Percentiles rank a stretch among this genome's conserved stretches.
Evolutionary conservation across 2,329 filamentous ascomycete genomes (phyloP).

Genomic region (Hymenoscyphus linearis): DNA sequence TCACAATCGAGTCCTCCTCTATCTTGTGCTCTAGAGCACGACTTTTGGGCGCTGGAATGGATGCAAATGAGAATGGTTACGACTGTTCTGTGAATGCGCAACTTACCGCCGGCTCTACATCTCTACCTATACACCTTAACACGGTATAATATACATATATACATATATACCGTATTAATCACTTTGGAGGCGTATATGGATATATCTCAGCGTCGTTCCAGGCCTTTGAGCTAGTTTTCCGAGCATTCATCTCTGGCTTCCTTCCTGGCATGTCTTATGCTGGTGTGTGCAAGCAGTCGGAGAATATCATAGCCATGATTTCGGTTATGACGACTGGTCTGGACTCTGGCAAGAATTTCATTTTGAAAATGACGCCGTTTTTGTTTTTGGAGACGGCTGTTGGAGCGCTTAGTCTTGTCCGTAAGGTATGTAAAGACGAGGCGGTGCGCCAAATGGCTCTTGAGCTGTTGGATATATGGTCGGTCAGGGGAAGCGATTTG

Average conservation of each 20-base stretch:
- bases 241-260: background rate
- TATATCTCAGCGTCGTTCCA: background rate
- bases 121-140: too few relatives aligned
- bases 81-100: conserved; percentile 40
- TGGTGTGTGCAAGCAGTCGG: background rate
- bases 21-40: conserved; percentile 63
- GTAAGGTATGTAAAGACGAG: background rate
- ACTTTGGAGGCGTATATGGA: too few relatives aligned
- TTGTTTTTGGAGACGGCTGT: background rate
- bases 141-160: background rate
- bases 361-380: background rate
- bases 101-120: conserved; percentile 73
- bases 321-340: background rate
- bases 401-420: background rate
- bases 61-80: conserved; percentile 55
- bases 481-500: background rate
- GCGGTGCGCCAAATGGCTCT: background rate
- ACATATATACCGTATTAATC: too few relatives aligned
- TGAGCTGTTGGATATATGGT: background rate
- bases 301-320: background rate
- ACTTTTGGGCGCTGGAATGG: conserved; percentile 59
- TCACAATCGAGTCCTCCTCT: conserved; percentile 63
- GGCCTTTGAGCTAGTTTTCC: background rate
- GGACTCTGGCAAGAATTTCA: background rate
- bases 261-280: background rate